Base-by-base conservation (phyloP, 305 asterid species). In the Ilex paraguariensis region DNA sequence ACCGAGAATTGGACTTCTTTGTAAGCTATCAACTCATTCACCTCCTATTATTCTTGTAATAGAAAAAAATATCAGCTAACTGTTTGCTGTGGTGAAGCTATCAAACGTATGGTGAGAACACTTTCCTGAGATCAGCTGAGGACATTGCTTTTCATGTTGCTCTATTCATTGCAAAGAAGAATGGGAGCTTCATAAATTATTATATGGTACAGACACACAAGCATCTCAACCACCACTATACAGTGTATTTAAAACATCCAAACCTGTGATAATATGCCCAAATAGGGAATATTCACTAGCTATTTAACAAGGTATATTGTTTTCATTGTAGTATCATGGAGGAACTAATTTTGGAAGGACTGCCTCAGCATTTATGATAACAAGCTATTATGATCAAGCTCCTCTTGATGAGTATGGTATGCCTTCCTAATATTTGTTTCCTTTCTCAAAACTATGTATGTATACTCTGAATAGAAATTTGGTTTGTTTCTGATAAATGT, bases 1-100 rank as follows among this genome's bases (percentile, higher is more conserved):
- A 92, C 98, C 36, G 98, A 92, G 77, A 84, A 89, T 66, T 92
- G 98, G 98, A 92, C 98, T n/a, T 88, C 87, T 71, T 83, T 81
- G 98, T 92, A 82, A 84, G 95, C 40, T 10, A 28, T 10, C 16
- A 14, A 13, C 9, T 21, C 30, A 42, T 1, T 39, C 0, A 57
- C 16, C 7, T 1, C 6, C 1, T 36, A 1, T 5, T 36, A 4
- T 36, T 36, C 42, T 36, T 36, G 6, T 36, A 4, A 36, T 8
- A 36, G 7, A 36, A 8, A 36, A 36, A 36, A 36, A 36, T 8
- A 36, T 13, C 15, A 11, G 28, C 11, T 44, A 17, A 52, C 21
- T 28, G 7, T 11, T 30, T 33, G 39, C 51, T 31, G 49, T n/a
- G 28, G 42, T 61, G 79, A 70, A 91, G 98, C 73, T 84, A 76